These are phyloP conservation scores for Brassica cretica DNA, from an alignment of 345 rosid genomes.

Conservation along the genomic window DNA sequence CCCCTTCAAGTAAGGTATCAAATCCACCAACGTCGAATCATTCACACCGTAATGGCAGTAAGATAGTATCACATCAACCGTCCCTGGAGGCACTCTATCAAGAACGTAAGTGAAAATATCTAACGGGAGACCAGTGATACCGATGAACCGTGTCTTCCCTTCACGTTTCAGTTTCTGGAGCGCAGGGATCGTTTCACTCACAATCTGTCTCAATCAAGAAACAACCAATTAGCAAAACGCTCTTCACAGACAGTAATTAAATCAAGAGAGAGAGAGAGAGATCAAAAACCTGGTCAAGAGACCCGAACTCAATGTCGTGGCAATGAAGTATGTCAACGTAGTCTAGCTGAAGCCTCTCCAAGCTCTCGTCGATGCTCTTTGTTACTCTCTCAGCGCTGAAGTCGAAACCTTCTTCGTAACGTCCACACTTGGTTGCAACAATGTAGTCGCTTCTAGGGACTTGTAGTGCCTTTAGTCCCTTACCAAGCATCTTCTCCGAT, in stretches of 20 bases:
- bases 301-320: slow-evolving; percentile 85
- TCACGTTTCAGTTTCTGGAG: slow-evolving; percentile 75
- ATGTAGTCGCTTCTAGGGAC: slow-evolving; percentile 70
- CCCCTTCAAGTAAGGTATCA: slow-evolving; percentile 79
- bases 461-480: slow-evolving; percentile 71
- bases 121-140: slow-evolving; percentile 91
- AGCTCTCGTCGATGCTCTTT: slow-evolving; percentile 81
- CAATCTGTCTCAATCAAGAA: slow-evolving; percentile 48
- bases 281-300: slow-evolving; percentile 74
- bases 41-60: slow-evolving; percentile 82
- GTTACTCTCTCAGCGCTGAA: slow-evolving; percentile 91
- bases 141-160: slow-evolving; percentile 82
- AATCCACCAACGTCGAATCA: slow-evolving; percentile 68
- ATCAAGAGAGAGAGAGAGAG: not conserved
- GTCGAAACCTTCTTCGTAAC: slow-evolving; percentile 83
- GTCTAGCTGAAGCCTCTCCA: slow-evolving; percentile 82
- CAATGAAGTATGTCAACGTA: slow-evolving; percentile 90
- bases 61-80: slow-evolving; percentile 76
- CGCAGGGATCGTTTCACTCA: slow-evolving; percentile 93
- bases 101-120: slow-evolving; percentile 67
- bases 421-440: slow-evolving; percentile 87
- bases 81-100: slow-evolving; percentile 76
- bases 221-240: not conserved
- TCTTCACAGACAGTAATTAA: not conserved
- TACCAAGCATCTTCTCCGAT: slow-evolving; percentile 92